Evolutionary conservation across 2,329 filamentous ascomycete species (phyloP).

Genomic region (Talaromyces islandicus): DNA sequence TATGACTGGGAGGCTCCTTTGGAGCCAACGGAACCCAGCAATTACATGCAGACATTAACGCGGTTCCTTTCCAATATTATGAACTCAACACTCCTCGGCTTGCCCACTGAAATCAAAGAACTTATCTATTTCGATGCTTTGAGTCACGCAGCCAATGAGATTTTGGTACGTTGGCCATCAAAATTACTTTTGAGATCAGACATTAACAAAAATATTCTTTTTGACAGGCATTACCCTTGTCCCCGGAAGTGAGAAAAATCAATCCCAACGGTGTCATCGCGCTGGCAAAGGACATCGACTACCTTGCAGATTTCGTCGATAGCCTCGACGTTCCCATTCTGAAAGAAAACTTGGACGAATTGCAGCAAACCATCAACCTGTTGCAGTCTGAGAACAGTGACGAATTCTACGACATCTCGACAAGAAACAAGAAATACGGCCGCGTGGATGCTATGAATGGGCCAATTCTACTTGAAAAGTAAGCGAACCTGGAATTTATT

Average conservation of each 20-base stretch:
- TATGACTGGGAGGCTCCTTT: conserved; percentile 76
- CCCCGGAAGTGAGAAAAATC: conserved; percentile 73
- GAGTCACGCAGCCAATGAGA: conserved; percentile 80
- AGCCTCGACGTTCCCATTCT: conserved; percentile 83
- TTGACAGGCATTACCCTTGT: conserved; percentile 64
- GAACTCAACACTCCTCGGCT: conserved; percentile 83
- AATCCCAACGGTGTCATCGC: conserved; percentile 79
- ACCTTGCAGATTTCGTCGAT: conserved; percentile 80
- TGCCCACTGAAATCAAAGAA: conserved; percentile 95
- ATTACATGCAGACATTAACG: conserved; percentile 93
- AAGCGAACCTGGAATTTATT: conserved; percentile 21
- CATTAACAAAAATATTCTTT: neutral
- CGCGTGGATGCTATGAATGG: conserved; percentile 89
- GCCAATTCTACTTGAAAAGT: conserved; percentile 87
- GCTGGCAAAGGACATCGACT: conserved; percentile 74
- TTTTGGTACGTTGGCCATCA: conserved; percentile 53
- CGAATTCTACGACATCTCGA: conserved; percentile 90
- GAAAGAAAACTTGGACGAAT: conserved; percentile 80
- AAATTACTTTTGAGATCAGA: conserved; percentile 14
- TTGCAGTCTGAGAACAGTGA: conserved; percentile 86
- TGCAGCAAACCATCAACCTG: conserved; percentile 85
- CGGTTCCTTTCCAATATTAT: conserved; percentile 93
- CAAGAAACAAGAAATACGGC: conserved; percentile 86
- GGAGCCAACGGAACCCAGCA: conserved; percentile 67
- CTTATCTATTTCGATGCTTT: conserved; percentile 97